These are phyloP conservation scores for Salix exigua DNA, from an alignment of 345 rosid species.

Conservation along the genomic window DNA sequence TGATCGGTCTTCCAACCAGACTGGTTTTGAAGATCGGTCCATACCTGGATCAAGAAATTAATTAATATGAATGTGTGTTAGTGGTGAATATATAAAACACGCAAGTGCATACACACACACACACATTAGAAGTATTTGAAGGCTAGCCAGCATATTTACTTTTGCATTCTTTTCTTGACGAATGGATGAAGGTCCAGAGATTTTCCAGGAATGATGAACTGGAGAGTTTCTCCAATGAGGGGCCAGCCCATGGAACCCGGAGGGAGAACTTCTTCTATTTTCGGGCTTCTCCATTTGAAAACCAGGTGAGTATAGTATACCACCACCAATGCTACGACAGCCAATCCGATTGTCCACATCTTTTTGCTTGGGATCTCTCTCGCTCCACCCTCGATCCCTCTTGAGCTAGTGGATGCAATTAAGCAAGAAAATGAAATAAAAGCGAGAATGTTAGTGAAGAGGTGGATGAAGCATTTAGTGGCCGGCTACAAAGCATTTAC, in stretches of 20 bases:
- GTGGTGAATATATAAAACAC: not conserved
- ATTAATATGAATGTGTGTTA: not conserved
- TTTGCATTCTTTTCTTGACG: not conserved
- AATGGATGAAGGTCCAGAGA: not conserved
- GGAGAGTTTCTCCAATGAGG: not conserved
- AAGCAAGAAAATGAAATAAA: not conserved
- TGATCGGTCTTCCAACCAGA: conserved; percentile 1
- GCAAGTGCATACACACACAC: not conserved
- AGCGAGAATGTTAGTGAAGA: not conserved
- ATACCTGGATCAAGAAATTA: conserved; percentile 3
- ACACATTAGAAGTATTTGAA: not conserved
- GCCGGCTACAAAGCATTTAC: too few relatives aligned
- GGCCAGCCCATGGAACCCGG: conserved; percentile 1
- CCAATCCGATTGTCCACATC: not conserved
- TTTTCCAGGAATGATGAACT: not conserved
- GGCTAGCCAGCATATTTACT: not conserved
- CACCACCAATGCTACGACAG: not conserved
- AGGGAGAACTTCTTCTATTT: not conserved
- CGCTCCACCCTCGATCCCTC: not conserved
- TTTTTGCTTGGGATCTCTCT: not conserved
- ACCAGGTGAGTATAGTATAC: not conserved
- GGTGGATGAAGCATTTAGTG: not conserved
- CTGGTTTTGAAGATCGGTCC: conserved; percentile 18
- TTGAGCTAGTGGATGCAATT: too few relatives aligned
- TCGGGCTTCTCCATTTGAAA: not conserved